Evolutionary conservation across 768 basidiomycete genomes (phyloP).

Genomic region (Boletus rex-veris): DNA sequence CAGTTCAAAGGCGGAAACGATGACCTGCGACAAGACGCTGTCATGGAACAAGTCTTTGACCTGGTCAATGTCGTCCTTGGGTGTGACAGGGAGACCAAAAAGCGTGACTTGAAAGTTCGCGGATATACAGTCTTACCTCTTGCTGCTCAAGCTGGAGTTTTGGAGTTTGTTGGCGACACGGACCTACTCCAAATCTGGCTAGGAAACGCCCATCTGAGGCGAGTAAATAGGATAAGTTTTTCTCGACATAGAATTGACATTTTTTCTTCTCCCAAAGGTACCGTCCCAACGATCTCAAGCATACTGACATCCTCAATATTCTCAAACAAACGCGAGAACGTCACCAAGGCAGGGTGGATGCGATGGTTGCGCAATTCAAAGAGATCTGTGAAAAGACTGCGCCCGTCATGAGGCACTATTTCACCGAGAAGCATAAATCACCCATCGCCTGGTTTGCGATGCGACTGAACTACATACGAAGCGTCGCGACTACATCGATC

Average conservation of each 20-base stretch:
- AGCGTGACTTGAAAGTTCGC: slow-evolving; percentile 69
- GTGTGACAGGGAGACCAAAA: slow-evolving; percentile 71
- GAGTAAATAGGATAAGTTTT: slow-evolving; percentile 15
- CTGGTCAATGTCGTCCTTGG: slow-evolving; percentile 77
- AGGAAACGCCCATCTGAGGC: slow-evolving; percentile 57
- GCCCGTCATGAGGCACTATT: slow-evolving; percentile 93
- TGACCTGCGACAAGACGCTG: slow-evolving; percentile 94
- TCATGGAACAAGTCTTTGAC: slow-evolving; percentile 97
- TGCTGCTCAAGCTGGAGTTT: slow-evolving; percentile 70
- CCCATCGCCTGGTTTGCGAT: slow-evolving; percentile 92
- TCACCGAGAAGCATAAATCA: slow-evolving; percentile 83
- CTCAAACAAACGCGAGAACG: slow-evolving; percentile 34
- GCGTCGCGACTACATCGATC: slow-evolving; percentile 90
- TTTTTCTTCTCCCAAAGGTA: slow-evolving; percentile 46
- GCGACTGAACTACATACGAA: slow-evolving; percentile 86
- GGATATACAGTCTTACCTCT: slow-evolving; percentile 91
- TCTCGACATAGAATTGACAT: not conserved
- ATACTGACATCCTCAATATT: slow-evolving; percentile 27
- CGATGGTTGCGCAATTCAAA: slow-evolving; percentile 34
- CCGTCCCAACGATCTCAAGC: slow-evolving; percentile 51
- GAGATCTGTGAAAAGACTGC: slow-evolving; percentile 47
- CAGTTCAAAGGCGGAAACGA: slow-evolving; percentile 93
- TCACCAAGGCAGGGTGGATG: slow-evolving; percentile 28
- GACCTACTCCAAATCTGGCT: slow-evolving; percentile 63
- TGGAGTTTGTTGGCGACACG: slow-evolving; percentile 90